Base-by-base conservation (phyloP, 2,329 filamentous ascomycete species). In the Aspergillus udagawae region DNA sequence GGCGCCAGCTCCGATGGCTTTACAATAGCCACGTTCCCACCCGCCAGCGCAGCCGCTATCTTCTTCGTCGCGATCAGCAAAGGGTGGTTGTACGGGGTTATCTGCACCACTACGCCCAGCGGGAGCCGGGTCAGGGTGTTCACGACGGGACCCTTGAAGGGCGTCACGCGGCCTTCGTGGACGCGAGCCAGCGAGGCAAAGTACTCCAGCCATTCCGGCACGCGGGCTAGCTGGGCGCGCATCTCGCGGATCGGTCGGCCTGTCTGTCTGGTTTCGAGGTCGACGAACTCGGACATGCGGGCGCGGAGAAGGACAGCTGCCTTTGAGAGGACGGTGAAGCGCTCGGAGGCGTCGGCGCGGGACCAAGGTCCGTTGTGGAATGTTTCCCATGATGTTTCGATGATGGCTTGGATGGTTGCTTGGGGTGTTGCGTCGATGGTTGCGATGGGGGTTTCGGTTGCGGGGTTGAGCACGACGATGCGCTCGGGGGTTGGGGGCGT, bases 191-290 rank as follows among this genome's bases (percentile, higher is more conserved):
- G 68, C 0, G 86, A 79, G 1, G 86, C 86, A 65, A 87, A 91
- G 74, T 90, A 90, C 58, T 83, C 84, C 73, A 90, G 85, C 87
- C 87, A 90, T 57, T 73, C 71, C 4, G 73, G 70, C 2, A 76
- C 64, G 47, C 84, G 83, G 1, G 85, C 80, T 0, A 90, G 77
- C 68, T 90, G 88, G 1, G 87, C 86, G 51, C 80, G 79, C 86
- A 91, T 89, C 69, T 90, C 88, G 27, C 87, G 83, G 28, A 87
- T 77, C 0, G 84, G 83, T 0, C 87, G 83, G 2, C 88, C 88
- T 0, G 87, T 91, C 70, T 90, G 87, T 35, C 71, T 75, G 7
- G 88, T 85, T 70, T 91, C 88, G 3, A 89, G 77, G 8, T 75
- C 70, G 51, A 90, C 86, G 42, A 90, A 79, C 0, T 75, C 70